A percentile compares a stretch with the other conserved stretches of the same genome.
Evolutionary conservation across 768 basidiomycete genomes (phyloP).

Genomic region (Suillus ampliporus): DNA sequence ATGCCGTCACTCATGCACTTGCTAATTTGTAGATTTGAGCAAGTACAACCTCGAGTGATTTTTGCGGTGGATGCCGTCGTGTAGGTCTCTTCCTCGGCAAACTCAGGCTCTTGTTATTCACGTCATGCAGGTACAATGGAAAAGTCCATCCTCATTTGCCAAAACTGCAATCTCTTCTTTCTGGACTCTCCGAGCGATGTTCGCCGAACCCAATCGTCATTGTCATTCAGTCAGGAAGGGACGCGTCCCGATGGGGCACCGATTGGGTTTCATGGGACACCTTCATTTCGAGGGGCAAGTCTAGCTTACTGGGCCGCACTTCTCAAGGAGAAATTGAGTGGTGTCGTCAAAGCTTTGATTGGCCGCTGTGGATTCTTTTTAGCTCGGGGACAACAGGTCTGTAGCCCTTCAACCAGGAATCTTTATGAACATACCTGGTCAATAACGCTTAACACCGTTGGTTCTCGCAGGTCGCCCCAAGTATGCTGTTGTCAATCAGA

Average conservation of each 20-base stretch:
- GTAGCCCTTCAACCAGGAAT: conserved; percentile 6
- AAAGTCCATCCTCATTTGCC: conserved; percentile 70
- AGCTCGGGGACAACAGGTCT: conserved; percentile 83
- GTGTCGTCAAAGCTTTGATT: conserved; percentile 65
- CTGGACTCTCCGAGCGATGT: conserved; percentile 49
- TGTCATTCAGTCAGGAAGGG: conserved; percentile 52
- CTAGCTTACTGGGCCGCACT: conserved; percentile 52
- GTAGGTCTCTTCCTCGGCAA: conserved; percentile 42
- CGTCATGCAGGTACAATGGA: conserved; percentile 64
- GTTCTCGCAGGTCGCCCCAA: conserved; percentile 51
- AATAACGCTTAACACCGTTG: background rate
- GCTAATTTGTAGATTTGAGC: conserved; percentile 59
- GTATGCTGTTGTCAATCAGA: conserved; percentile 41
- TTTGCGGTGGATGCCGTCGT: conserved; percentile 78
- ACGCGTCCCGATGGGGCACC: conserved; percentile 38
- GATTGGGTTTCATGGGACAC: conserved; percentile 58
- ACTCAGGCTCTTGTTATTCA: background rate
- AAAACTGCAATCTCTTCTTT: conserved; percentile 63
- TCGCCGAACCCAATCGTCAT: conserved; percentile 54
- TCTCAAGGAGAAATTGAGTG: conserved; percentile 66
- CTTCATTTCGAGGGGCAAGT: conserved; percentile 55
- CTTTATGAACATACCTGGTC: background rate
- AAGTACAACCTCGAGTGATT: conserved; percentile 75
- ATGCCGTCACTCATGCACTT: conserved; percentile 11
- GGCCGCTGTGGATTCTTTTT: conserved; percentile 88